phyloP scores from a whole-genome alignment of 768 basidiomycete species.

The Terana coerulea region DNA sequence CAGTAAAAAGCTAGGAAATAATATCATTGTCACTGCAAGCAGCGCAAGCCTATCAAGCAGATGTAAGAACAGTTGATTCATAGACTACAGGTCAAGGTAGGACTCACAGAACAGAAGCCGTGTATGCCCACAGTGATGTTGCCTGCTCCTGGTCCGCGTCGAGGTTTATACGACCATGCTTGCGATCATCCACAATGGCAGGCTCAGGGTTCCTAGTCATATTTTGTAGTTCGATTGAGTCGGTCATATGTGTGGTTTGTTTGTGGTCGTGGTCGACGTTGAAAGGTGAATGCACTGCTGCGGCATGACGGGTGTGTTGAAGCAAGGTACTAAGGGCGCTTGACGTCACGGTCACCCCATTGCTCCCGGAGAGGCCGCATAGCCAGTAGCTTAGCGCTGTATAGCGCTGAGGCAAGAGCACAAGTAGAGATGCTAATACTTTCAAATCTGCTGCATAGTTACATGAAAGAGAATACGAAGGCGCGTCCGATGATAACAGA shows the following conservation, averaged over 20 bases:
- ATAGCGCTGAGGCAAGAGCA: background rate
- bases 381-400: background rate
- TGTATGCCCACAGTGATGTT: conserved; percentile 37
- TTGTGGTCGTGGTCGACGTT: background rate
- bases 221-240: conserved; percentile 38
- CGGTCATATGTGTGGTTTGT: conserved; percentile 22
- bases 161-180: conserved; percentile 7
- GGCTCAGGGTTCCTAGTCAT: conserved; percentile 20
- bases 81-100: background rate
- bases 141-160: conserved; percentile 25
- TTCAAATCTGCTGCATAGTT: conserved; percentile 11
- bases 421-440: background rate
- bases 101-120: conserved; percentile 30
- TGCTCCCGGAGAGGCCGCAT: background rate
- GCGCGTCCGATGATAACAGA: background rate
- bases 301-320: too few species aligned
- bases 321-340: too few species aligned
- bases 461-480: conserved; percentile 9
- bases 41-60: conserved; percentile 16
- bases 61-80: background rate
- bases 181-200: conserved; percentile 11
- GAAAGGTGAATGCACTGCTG: too few species aligned
- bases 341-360: background rate
- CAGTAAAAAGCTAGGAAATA: conserved; percentile 63
- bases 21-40: conserved; percentile 27